Percentiles rank a stretch among this genome's conserved stretches.
phyloP scores from a whole-genome alignment of 352 stramenopile genomes.

The Phytophthora colocasiae region DNA sequence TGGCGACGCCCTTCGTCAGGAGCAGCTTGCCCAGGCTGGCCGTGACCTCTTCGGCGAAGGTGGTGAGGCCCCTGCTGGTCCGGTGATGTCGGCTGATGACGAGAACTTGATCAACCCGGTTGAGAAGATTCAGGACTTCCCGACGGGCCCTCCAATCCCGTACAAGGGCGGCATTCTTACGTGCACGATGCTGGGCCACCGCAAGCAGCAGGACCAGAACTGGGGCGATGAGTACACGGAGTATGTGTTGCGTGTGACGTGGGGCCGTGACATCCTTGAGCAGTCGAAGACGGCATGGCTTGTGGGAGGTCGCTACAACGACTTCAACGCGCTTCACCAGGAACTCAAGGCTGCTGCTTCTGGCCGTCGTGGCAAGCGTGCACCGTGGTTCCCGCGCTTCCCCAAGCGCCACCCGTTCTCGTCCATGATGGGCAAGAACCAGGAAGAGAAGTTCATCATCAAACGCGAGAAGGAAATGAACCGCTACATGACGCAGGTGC shows the following conservation, averaged over 20 bases:
- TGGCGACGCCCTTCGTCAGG: conserved; percentile 70
- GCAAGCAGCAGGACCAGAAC: conserved; percentile 91
- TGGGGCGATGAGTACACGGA: conserved; percentile 92
- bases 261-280: conserved; percentile 88
- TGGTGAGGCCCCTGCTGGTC: conserved; percentile 75
- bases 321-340: conserved; percentile 91
- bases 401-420: conserved; percentile 91
- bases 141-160: conserved; percentile 88
- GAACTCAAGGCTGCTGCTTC: conserved; percentile 89
- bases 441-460: conserved; percentile 92
- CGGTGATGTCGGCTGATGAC: conserved; percentile 87
- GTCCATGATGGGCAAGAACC: conserved; percentile 92
- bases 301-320: conserved; percentile 89
- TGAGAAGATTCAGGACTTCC: conserved; percentile 89
- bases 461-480: conserved; percentile 93
- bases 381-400: conserved; percentile 91
- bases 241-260: conserved; percentile 89
- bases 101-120: conserved; percentile 89
- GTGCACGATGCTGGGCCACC: conserved; percentile 89
- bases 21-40: conserved; percentile 87
- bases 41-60: conserved; percentile 88
- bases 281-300: conserved; percentile 91
- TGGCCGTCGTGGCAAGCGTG: conserved; percentile 84
- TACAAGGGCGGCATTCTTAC: conserved; percentile 92
- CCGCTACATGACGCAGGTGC: conserved; percentile 91